Conservation (phyloP, 495 filamentous ascomycete species). For the Hypoxylon cercidicola region DNA sequence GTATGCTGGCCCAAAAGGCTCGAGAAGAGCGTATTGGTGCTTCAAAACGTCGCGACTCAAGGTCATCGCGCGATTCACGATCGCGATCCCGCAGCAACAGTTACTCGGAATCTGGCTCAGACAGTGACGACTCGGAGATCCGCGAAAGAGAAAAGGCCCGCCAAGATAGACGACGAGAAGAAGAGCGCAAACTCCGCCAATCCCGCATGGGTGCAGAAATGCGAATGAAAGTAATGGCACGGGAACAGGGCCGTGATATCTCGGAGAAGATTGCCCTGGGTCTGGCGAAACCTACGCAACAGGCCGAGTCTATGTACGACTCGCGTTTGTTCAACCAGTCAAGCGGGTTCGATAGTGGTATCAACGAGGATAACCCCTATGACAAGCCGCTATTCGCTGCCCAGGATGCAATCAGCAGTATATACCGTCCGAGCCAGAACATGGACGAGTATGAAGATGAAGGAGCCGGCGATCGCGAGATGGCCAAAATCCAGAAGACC, state of each 20-base stretch:
- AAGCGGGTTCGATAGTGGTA: slow-evolving; percentile 85
- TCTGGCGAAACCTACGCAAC: slow-evolving; percentile 92
- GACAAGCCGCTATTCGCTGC: slow-evolving; percentile 98
- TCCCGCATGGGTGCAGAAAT: slow-evolving; percentile 96
- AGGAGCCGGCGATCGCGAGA: slow-evolving; percentile 80
- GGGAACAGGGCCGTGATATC: slow-evolving; percentile 96
- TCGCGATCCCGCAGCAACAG: slow-evolving; percentile 65
- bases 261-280: slow-evolving; percentile 97
- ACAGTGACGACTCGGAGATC: slow-evolving; percentile 72
- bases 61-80: slow-evolving; percentile 55
- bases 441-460: slow-evolving; percentile 79
- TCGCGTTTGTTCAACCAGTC: slow-evolving; percentile 94
- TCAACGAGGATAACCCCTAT: slow-evolving; percentile 98
- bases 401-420: slow-evolving; percentile 93
- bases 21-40: slow-evolving; percentile 77
- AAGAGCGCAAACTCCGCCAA: slow-evolving; percentile 90
- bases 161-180: slow-evolving; percentile 79
- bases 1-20: slow-evolving; percentile 89
- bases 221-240: slow-evolving; percentile 87
- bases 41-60: slow-evolving; percentile 62
- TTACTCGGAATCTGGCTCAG: slow-evolving; percentile 67
- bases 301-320: slow-evolving; percentile 94
- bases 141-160: slow-evolving; percentile 81
- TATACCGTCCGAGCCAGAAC: slow-evolving; percentile 85
- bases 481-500: slow-evolving; percentile 85